These are phyloP conservation scores for Lachancea sp. DNA, from an alignment of 805 yeast genomes.

Conservation along the genomic window DNA sequence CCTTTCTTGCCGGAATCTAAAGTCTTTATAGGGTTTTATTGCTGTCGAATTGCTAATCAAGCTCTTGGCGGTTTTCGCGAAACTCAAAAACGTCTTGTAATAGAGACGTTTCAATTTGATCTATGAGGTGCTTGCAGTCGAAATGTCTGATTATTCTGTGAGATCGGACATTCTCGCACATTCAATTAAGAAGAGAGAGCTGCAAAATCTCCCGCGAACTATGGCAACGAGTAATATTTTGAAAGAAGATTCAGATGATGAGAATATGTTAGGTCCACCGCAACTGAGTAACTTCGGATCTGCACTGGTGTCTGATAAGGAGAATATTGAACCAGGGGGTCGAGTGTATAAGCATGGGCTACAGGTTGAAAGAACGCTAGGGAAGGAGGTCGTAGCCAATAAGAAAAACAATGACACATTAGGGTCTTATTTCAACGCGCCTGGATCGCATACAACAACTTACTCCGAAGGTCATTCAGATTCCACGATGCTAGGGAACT, in stretches of 20 bases:
- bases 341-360: neutral
- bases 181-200: neutral
- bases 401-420: constrained; percentile 1
- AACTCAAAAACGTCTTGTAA: neutral
- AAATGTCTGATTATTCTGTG: constrained; percentile 6
- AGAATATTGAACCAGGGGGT: constrained; percentile 7
- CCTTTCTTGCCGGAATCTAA: too few species aligned
- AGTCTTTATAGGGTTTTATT: too few species aligned
- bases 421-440: constrained; percentile 1
- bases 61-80: too few species aligned
- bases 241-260: constrained; percentile 22
- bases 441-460: constrained; percentile 2
- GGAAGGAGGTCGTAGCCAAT: neutral
- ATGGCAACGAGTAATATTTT: neutral
- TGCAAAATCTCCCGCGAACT: constrained; percentile 1
- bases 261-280: constrained; percentile 25
- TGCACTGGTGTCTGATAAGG: constrained; percentile 22
- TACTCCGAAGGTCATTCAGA: constrained; percentile 15
- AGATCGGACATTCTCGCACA: constrained; percentile 1
- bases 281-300: constrained; percentile 29
- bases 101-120: neutral
- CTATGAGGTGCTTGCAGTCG: neutral
- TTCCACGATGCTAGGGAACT: constrained; percentile 21
- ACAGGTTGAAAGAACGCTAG: neutral
- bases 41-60: too few species aligned